These are phyloP conservation scores for Leccinellum luteum DNA, from an alignment of 768 basidiomycete species.

Conservation along the genomic window DNA sequence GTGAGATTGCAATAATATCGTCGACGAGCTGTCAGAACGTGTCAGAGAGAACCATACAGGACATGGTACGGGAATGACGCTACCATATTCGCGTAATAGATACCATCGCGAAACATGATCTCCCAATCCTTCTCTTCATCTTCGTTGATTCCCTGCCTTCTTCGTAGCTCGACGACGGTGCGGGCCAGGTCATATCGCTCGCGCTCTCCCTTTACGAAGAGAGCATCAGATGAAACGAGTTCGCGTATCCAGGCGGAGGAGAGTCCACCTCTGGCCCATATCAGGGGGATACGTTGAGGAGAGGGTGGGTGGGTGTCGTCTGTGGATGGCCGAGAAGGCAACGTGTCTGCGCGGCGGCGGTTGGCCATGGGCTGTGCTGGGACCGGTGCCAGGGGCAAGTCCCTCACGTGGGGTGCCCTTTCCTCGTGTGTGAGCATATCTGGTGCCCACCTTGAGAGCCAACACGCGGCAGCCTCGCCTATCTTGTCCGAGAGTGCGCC, in stretches of 20 bases:
- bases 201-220: conserved; percentile 77
- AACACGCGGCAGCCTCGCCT: conserved; percentile 84
- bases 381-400: conserved; percentile 16
- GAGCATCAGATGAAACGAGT: conserved; percentile 69
- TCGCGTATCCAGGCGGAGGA: conserved; percentile 72
- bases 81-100: conserved; percentile 89
- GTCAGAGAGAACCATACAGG: conserved; percentile 3
- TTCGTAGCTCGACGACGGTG: conserved; percentile 70
- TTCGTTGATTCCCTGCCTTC: conserved; percentile 48
- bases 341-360: conserved; percentile 31
- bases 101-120: conserved; percentile 68
- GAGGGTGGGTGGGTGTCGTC: conserved; percentile 13
- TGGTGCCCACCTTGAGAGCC: conserved; percentile 82
- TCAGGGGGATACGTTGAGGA: conserved; percentile 39
- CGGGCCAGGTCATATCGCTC: conserved; percentile 80
- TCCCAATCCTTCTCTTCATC: conserved; percentile 72
- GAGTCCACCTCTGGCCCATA: conserved; percentile 78
- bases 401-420: conserved; percentile 19
- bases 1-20: conserved; percentile 71
- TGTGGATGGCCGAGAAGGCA: conserved; percentile 22
- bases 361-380: conserved; percentile 13
- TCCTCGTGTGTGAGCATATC: conserved; percentile 75
- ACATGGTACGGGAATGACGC: conserved; percentile 7
- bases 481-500: conserved; percentile 91
- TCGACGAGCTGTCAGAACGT: conserved; percentile 60